Evolutionary conservation across 768 basidiomycete genomes (phyloP).

Genomic region (Russula dissimulans): DNA sequence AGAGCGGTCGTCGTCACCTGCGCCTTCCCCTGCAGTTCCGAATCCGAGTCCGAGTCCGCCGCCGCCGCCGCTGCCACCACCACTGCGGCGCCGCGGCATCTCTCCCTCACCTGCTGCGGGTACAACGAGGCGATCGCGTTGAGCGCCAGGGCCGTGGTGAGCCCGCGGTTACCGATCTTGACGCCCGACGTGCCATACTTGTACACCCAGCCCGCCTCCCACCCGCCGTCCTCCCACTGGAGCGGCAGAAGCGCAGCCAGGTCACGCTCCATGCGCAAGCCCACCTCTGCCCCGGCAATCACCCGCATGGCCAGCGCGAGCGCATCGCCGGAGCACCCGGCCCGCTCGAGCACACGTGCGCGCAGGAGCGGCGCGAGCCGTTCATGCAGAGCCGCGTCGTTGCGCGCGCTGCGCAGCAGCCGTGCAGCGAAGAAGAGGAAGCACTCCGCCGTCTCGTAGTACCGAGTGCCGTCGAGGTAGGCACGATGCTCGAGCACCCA

Average conservation of each 20-base stretch:
- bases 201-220: constrained; percentile 48
- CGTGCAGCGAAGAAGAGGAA: constrained; percentile 46
- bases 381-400: constrained; percentile 28
- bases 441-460: constrained; percentile 43
- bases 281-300: constrained; percentile 34
- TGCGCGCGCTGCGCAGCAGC: constrained; percentile 29
- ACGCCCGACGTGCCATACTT: constrained; percentile 41
- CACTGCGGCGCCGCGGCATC: too few species aligned
- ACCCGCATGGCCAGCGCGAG: constrained; percentile 52
- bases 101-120: neutral
- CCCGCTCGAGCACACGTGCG: constrained; percentile 40
- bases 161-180: constrained; percentile 44
- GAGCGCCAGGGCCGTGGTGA: constrained; percentile 46
- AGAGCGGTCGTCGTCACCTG: neutral
- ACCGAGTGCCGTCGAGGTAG: constrained; percentile 46
- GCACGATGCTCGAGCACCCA: constrained; percentile 47
- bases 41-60: too few species aligned
- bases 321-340: constrained; percentile 41
- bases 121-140: constrained; percentile 36
- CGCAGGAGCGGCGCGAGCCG: constrained; percentile 34
- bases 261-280: constrained; percentile 37
- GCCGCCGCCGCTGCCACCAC: too few species aligned
- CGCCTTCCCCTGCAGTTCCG: too few species aligned
- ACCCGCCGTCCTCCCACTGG: constrained; percentile 49
- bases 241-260: constrained; percentile 35